These are phyloP conservation scores for Rhododendron molle DNA, from an alignment of 148 eudicot species.

Conservation along the genomic window DNA sequence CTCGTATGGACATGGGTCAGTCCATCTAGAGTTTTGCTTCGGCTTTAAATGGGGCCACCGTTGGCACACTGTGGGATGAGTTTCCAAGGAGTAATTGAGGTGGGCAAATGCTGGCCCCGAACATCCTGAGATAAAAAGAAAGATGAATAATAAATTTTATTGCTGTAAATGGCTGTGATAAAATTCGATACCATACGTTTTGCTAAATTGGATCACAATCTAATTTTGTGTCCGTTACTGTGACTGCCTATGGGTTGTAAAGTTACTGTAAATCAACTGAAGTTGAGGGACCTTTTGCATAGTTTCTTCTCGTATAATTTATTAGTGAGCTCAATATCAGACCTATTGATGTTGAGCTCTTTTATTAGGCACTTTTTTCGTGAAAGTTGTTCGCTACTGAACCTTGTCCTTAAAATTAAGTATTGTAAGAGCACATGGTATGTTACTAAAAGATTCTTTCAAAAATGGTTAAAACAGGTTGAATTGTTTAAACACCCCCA, in stretches of 20 bases:
- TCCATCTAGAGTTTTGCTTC: too few species aligned
- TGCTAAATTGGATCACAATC: background rate
- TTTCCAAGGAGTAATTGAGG: too few species aligned
- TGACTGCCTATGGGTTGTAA: background rate
- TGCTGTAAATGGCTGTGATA: too few species aligned
- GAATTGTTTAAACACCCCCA: constrained; percentile 72
- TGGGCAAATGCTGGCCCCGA: too few species aligned
- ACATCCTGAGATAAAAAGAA: too few species aligned
- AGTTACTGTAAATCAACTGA: background rate
- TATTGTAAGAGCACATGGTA: background rate
- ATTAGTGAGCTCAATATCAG: background rate
- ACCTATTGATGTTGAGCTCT: background rate
- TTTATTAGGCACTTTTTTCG: background rate
- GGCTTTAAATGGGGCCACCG: too few species aligned
- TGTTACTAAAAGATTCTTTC: background rate
- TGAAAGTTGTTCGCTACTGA: background rate
- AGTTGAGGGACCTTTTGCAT: background rate
- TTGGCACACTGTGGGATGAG: too few species aligned
- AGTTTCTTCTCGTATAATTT: background rate
- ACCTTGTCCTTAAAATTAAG: background rate
- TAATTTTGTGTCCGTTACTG: background rate
- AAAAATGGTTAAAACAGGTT: constrained; percentile 39
- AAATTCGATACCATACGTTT: background rate
- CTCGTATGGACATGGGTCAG: too few species aligned
- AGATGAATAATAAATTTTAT: too few species aligned